phyloP scores from a whole-genome alignment of 106 monocot genomes.

The Allium cepa region DNA sequence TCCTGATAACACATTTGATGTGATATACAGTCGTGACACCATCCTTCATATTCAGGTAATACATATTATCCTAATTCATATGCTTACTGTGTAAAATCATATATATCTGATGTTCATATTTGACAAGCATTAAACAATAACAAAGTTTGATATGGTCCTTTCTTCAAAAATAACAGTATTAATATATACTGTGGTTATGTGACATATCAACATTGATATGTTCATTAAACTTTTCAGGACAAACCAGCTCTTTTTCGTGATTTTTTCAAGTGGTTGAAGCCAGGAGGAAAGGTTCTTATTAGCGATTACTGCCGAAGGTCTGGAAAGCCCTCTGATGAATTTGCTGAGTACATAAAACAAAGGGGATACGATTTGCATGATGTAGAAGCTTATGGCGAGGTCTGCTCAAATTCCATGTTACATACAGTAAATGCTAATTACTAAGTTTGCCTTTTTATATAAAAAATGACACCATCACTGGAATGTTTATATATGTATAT shows the following conservation, averaged over 20 bases:
- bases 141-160: too few species aligned
- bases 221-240: constrained; percentile 34
- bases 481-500: too few species aligned
- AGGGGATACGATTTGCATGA: constrained; percentile 96
- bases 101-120: too few species aligned
- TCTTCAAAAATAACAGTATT: too few species aligned
- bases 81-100: too few species aligned
- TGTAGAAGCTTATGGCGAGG: constrained; percentile 79
- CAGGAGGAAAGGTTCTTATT: constrained; percentile 84
- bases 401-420: constrained; percentile 2
- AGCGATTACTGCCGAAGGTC: constrained; percentile 87
- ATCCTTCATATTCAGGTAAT: constrained; percentile 64
- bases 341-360: constrained; percentile 77
- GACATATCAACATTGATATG: too few species aligned
- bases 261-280: constrained; percentile 89
- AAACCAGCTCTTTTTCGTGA: constrained; percentile 65
- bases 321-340: constrained; percentile 56
- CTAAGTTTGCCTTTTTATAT: too few species aligned
- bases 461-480: too few species aligned
- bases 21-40: constrained; percentile 70
- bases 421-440: too few species aligned
- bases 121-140: too few species aligned
- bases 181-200: too few species aligned
- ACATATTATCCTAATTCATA: too few species aligned
- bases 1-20: constrained; percentile 58